Conservation (phyloP, 495 filamentous ascomycete species). For the Staphylotrichum tortipilum region DNA sequence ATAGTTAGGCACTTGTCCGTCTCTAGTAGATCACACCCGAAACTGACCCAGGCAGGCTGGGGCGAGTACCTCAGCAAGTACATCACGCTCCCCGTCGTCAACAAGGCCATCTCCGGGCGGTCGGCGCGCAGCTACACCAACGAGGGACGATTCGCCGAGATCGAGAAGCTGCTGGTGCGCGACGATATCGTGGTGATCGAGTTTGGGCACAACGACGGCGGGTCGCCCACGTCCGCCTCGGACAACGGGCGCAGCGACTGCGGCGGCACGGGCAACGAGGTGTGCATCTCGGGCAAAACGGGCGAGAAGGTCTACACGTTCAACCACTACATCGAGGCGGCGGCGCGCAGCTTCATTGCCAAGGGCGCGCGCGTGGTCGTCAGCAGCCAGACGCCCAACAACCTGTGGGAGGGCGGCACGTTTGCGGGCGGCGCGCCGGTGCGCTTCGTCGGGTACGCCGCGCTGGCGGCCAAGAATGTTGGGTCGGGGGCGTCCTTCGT, state of each 20-base stretch:
- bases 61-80: constrained; percentile 47
- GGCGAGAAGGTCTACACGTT: constrained; percentile 49
- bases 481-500: constrained; percentile 43
- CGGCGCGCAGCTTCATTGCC: constrained; percentile 40
- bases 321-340: constrained; percentile 48
- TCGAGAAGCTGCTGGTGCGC: constrained; percentile 37
- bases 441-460: constrained; percentile 52
- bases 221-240: constrained; percentile 39
- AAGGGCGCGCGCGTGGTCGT: constrained; percentile 60
- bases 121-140: constrained; percentile 53
- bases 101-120: constrained; percentile 51
- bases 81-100: constrained; percentile 40
- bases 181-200: constrained; percentile 55
- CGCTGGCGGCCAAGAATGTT: constrained; percentile 38
- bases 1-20: too few species aligned
- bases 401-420: constrained; percentile 48
- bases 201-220: constrained; percentile 61
- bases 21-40: not conserved
- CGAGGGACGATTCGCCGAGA: constrained; percentile 50
- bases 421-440: constrained; percentile 34
- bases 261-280: constrained; percentile 44
- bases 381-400: constrained; percentile 54
- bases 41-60: constrained; percentile 39
- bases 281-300: constrained; percentile 42
- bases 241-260: constrained; percentile 57